Conservation (phyloP, 371 early-diverging fungal genomes). For the Mortierella polycephala region DNA sequence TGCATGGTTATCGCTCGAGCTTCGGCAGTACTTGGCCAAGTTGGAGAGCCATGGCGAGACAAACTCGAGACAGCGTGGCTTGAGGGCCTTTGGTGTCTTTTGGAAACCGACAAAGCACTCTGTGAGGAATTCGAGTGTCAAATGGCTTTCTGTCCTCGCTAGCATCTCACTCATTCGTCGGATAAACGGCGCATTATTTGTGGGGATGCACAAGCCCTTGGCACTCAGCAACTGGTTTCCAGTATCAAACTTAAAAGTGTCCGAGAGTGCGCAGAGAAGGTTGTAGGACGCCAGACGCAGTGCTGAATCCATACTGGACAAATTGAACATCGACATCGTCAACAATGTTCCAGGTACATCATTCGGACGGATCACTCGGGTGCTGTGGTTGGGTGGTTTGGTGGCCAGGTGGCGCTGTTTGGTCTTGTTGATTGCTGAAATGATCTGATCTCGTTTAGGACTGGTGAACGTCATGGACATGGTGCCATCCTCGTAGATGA, state of each 20-base stretch:
- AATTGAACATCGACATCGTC: conserved; percentile 91
- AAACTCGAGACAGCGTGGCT: conserved; percentile 89
- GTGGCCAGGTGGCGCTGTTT: conserved; percentile 77
- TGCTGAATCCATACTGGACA: conserved; percentile 84
- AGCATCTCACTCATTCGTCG: conserved; percentile 83
- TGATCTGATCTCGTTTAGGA: conserved; percentile 82
- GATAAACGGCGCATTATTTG: conserved; percentile 87
- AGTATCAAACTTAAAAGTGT: conserved; percentile 88
- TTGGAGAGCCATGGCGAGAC: conserved; percentile 92
- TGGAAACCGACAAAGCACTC: conserved; percentile 91
- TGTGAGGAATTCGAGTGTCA: conserved; percentile 90
- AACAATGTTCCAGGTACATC: conserved; percentile 94
- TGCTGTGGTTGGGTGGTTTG: conserved; percentile 70
- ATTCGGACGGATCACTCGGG: conserved; percentile 84
- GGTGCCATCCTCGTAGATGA: conserved; percentile 80
- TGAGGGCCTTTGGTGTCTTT: conserved; percentile 77
- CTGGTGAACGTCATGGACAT: conserved; percentile 77
- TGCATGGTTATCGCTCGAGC: conserved; percentile 60
- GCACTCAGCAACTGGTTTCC: conserved; percentile 85
- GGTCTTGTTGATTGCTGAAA: conserved; percentile 77
- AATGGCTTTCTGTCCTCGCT: conserved; percentile 77
- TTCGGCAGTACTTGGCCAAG: conserved; percentile 72
- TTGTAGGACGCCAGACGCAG: conserved; percentile 90
- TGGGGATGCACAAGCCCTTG: conserved; percentile 89
- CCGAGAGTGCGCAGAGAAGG: conserved; percentile 82